These are phyloP conservation scores for Aspergillus costaricaensis DNA, from an alignment of 2,329 filamentous ascomycete species.

Conservation along the genomic window DNA sequence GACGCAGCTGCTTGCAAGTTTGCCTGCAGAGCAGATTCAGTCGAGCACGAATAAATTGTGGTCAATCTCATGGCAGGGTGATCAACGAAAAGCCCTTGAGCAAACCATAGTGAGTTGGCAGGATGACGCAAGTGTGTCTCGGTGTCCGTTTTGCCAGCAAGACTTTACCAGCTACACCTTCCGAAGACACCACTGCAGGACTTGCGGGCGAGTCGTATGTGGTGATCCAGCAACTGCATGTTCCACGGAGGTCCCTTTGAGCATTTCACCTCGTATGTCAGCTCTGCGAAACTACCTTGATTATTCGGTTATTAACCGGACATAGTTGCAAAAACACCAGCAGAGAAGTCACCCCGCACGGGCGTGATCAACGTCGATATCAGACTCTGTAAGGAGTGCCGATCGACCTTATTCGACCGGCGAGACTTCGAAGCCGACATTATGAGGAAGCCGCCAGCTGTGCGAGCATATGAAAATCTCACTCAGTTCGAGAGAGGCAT, in stretches of 20 bases:
- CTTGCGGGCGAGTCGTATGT: conserved; percentile 91
- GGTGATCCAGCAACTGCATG: conserved; percentile 82
- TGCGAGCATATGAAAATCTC: conserved; percentile 79
- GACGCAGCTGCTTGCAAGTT: conserved; percentile 76
- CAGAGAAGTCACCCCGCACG: conserved; percentile 47
- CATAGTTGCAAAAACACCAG: conserved; percentile 38
- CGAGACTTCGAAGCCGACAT: conserved; percentile 76
- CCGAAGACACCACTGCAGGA: conserved; percentile 87
- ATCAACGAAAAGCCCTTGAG: conserved; percentile 76
- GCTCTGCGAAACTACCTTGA: background rate
- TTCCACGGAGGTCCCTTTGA: conserved; percentile 79
- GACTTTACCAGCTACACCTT: conserved; percentile 94
- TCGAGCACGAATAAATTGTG: conserved; percentile 52
- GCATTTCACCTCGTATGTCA: conserved; percentile 65
- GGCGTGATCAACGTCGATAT: conserved; percentile 72
- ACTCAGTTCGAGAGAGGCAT: conserved; percentile 88
- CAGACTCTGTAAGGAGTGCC: conserved; percentile 91
- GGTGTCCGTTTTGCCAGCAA: conserved; percentile 93
- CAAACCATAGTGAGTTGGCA: conserved; percentile 95
- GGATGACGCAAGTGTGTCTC: conserved; percentile 76
- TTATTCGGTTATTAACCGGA: conserved; percentile 22
- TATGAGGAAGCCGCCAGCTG: conserved; percentile 68
- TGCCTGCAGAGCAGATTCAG: conserved; percentile 65
- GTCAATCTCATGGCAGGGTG: conserved; percentile 67
- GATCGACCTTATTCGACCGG: conserved; percentile 67